Conservation (phyloP, 2,329 filamentous ascomycete genomes). For the Sarocladiaceae sp. region DNA sequence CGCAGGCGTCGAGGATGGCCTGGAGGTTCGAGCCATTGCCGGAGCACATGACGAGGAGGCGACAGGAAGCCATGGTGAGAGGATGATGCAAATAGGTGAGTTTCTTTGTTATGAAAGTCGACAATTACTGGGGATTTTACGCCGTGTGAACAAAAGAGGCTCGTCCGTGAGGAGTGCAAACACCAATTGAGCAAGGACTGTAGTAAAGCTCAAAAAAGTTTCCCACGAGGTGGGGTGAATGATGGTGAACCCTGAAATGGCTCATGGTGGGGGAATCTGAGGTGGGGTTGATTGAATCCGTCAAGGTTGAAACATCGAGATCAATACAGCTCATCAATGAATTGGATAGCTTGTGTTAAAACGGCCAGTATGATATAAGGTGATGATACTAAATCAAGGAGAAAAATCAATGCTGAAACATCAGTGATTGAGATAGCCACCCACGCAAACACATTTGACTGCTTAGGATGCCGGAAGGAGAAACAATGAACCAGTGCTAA, state of each 20-base stretch:
- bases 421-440: too few species aligned
- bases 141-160: background rate
- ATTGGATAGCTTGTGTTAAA: too few species aligned
- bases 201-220: slow-evolving; percentile 6
- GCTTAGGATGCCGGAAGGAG: too few species aligned
- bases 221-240: slow-evolving; percentile 2
- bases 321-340: background rate
- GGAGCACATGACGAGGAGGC: slow-evolving; percentile 65
- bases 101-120: background rate
- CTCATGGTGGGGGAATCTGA: background rate
- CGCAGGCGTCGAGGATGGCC: slow-evolving; percentile 56
- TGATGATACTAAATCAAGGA: too few species aligned
- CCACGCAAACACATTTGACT: too few species aligned
- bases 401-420: too few species aligned
- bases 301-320: background rate
- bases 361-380: too few species aligned
- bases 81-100: too few species aligned
- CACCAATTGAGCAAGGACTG: background rate
- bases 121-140: background rate
- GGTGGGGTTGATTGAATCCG: background rate
- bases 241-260: slow-evolving; percentile 6
- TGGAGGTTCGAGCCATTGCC: slow-evolving; percentile 77
- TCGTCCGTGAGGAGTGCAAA: background rate
- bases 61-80: slow-evolving; percentile 26
- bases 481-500: too few species aligned